Evolutionary conservation across 371 early-diverging fungal genomes (phyloP).

Genomic region (Choanephora cucurbitarum): DNA sequence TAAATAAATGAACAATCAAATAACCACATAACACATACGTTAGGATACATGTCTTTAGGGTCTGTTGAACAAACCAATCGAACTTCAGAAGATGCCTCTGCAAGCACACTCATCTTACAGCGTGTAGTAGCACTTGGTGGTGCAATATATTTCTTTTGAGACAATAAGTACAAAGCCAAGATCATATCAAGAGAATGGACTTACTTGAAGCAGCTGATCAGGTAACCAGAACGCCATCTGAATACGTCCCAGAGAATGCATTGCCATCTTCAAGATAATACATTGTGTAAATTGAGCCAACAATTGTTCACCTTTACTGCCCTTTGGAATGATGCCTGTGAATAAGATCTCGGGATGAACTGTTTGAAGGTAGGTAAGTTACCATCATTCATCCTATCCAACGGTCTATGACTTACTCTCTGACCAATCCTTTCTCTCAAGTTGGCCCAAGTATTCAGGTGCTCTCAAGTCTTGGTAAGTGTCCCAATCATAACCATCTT

Average conservation of each 20-base stretch:
- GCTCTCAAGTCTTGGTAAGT: constrained; percentile 39
- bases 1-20: background rate
- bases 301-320: constrained; percentile 43
- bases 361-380: no score
- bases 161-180: background rate
- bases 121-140: constrained; percentile 32
- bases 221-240: constrained; percentile 53
- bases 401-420: constrained; percentile 20
- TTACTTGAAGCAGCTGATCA: constrained; percentile 32
- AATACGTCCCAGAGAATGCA: constrained; percentile 49
- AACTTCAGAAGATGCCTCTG: constrained; percentile 39
- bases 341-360: constrained; percentile 45
- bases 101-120: constrained; percentile 50
- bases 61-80: constrained; percentile 24
- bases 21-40: constrained; percentile 6
- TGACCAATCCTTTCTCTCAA: constrained; percentile 38
- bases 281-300: constrained; percentile 47
- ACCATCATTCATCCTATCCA: no score
- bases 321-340: constrained; percentile 49
- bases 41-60: constrained; percentile 32
- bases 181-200: no score
- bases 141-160: constrained; percentile 42
- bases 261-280: constrained; percentile 44
- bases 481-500: constrained; percentile 54
- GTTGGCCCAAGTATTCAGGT: constrained; percentile 29